Evolutionary conservation across 331 rosid genomes (phyloP), one percentile per base, ranked within the genome.

Genomic region (Rhamnella rubrinervis): DNA sequence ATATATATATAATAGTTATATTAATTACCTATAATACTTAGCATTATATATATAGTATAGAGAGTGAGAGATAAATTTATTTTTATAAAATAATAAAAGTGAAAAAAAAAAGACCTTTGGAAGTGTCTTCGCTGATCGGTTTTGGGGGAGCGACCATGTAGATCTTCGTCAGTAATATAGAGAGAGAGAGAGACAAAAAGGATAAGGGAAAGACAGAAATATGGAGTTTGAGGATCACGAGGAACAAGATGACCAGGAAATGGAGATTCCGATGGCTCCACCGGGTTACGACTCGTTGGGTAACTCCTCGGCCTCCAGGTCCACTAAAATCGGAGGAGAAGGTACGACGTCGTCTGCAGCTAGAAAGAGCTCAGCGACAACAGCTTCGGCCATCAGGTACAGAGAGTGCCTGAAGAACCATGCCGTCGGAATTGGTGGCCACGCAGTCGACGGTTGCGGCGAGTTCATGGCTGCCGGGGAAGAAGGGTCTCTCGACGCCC

Each of bases 361-460:
- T 8, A 67, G 80, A 4, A 86, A 81, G 64, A 65, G 6, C 31
- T 0, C 72, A 0, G 31, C 74, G 2, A 17, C 40, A 0, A 31
- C 74, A 3, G 23, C 40, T 3, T 4, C 57, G 46, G 20, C 6
- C 16, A 55, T 84, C 51, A 85, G 88, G 78, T 93, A 90, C 85
- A 74, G 86, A n/a, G 97, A 93, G 75, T 93, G 98, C 69, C 88
- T 78, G 49, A 93, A 93, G 83, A 93, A 93, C 74, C 98, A 90
- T 71, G 97, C 98, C 11, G 82, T 84, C 15, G 64, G 66, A 37
- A 78, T 93, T 41, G 95, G 97, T 0, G 89, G 89, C 11, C 95
- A 93, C 67, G 87, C 97, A 25, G 82, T 93, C 8, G 98, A 93
- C 59, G 98, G 97, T 1, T 93, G 98, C 67, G 77, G 98, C 35